Evolutionary conservation across 2,329 filamentous ascomycete species (phyloP).

Genomic region (Microsporum canis): DNA sequence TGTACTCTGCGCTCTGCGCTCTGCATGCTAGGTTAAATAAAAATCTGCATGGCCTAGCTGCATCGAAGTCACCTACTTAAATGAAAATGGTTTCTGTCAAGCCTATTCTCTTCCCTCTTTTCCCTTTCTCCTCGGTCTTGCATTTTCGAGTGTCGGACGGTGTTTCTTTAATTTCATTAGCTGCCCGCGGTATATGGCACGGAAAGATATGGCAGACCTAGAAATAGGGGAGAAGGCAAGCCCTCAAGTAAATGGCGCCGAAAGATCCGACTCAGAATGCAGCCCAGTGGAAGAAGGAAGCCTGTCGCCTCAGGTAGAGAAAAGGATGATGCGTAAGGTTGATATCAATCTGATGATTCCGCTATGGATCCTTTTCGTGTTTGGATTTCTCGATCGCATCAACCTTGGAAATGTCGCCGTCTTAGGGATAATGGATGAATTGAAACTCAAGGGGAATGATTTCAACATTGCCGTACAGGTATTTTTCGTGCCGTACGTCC

Average conservation of each 20-base stretch:
- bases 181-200: background rate
- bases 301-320: background rate
- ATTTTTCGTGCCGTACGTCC: conserved; percentile 23
- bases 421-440: conserved; percentile 16
- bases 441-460: conserved; percentile 18
- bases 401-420: conserved; percentile 17
- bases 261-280: conserved; percentile 6
- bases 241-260: background rate
- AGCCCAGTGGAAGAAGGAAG: background rate
- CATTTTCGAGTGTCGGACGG: background rate
- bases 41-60: background rate
- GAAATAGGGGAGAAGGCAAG: conserved; percentile 1
- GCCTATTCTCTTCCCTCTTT: background rate
- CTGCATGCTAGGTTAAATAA: background rate
- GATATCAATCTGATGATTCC: conserved; percentile 18
- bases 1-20: background rate
- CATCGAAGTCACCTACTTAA: background rate
- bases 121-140: background rate
- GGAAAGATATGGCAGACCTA: background rate
- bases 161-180: background rate
- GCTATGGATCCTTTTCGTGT: conserved; percentile 16
- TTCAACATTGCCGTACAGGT: conserved; percentile 30
- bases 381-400: conserved; percentile 15
- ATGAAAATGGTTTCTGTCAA: background rate
- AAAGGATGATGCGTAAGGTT: conserved; percentile 16